Evolutionary conservation across 345 rosid genomes (phyloP), one percentile per base, ranked within the genome.

Genomic region (Eucalyptus curtisii): DNA sequence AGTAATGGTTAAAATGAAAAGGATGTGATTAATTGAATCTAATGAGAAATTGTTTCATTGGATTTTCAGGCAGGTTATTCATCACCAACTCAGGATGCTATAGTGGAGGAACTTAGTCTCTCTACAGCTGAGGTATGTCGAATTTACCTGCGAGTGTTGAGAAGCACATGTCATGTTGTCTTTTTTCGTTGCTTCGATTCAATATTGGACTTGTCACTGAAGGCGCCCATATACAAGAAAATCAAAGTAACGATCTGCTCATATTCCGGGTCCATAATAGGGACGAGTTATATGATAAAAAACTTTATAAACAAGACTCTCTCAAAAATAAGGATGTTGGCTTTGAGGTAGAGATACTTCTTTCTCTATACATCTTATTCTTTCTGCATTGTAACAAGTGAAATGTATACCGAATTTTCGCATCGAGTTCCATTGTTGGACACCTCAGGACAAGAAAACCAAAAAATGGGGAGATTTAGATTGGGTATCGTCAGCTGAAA

Each of bases 11-110:
- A 17, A 20, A 52, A 20, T 33, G 49, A 44, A 68, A 44, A 55
- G 66, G 76, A 71, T 71, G 82, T 19, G 45, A 76, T 19, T 10
- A 5, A 68, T 68, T 37, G 45, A 71, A 37, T 10, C 82, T 71
- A 6, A 37, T 37, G 19, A 61, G 37, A 31, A 45, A 37, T 84
- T 87, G 33, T 13, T 59, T 50, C 59, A 81, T 89, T 55, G 81
- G 87, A 37, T 33, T 87, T 92, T 80, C 96, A 97, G 99, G 97
- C 92, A 19, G 99, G 99, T 48, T 97, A 95, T 88, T 97, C 99
- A 24, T 97, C 99, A 44, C 99, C 99, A 47, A 94, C 98, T 87
- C 99, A 97, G 91, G 88, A 92, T 80, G 99, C 98, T 45, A 96
- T 97, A 45, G 94, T 92, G 92, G 91, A 91, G 89, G 99, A 96